Conservation (phyloP, 805 yeast genomes). For the Metschnikowia hibisci region DNA sequence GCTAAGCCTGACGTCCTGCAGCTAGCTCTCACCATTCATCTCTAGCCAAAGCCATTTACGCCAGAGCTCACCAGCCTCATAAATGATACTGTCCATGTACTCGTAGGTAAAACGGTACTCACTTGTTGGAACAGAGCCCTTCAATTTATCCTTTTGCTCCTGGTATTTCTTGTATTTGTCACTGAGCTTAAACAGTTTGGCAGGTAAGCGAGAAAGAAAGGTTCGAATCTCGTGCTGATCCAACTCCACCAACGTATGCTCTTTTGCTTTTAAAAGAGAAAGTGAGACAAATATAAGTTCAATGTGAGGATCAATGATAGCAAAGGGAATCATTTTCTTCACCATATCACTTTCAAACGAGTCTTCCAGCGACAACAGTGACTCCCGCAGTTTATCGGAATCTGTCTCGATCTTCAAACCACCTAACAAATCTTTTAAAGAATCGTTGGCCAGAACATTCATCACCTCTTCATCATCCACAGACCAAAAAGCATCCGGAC, state of each 20-base stretch:
- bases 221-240: conserved; percentile 89
- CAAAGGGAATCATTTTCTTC: conserved; percentile 42
- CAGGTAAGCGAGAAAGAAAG: conserved; percentile 56
- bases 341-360: conserved; percentile 10
- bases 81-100: conserved; percentile 69
- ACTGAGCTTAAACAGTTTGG: conserved; percentile 36
- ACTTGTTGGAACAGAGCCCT: conserved; percentile 14
- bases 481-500: conserved; percentile 65
- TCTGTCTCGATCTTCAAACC: conserved; percentile 22
- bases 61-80: conserved; percentile 86
- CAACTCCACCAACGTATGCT: conserved; percentile 72
- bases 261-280: conserved; percentile 77
- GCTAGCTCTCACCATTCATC: conserved; percentile 24
- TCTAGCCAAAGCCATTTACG: conserved; percentile 67
- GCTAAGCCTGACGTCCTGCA: background rate
- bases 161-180: conserved; percentile 34
- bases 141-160: conserved; percentile 21
- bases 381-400: conserved; percentile 7
- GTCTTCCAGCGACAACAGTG: conserved; percentile 7
- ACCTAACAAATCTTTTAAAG: conserved; percentile 30
- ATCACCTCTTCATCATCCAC: conserved; percentile 16
- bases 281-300: conserved; percentile 72
- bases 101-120: conserved; percentile 23
- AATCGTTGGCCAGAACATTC: conserved; percentile 14
- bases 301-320: conserved; percentile 67